Evolutionary conservation across 2,329 filamentous ascomycete species (phyloP).

Genomic region (Cercospora sesami): DNA sequence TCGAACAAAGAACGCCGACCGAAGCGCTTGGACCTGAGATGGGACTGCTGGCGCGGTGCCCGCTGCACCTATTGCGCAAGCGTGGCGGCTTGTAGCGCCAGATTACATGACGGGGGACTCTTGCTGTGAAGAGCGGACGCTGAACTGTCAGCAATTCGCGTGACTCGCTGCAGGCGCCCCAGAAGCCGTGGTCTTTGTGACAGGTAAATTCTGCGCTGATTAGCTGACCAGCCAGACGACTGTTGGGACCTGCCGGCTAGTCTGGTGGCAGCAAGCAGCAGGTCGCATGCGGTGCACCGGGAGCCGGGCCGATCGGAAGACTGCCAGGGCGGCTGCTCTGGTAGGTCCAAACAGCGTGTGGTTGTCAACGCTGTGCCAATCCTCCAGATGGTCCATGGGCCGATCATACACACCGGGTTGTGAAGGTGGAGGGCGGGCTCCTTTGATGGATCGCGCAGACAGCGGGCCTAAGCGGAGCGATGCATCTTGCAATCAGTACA

Average conservation of each 20-base stretch:
- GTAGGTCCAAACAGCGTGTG: constrained; percentile 30
- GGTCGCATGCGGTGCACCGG: constrained; percentile 35
- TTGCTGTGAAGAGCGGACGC: constrained; percentile 17
- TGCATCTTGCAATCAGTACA: constrained; percentile 22
- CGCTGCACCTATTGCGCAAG: constrained; percentile 35
- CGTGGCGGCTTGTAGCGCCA: constrained; percentile 28
- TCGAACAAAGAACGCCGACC: constrained; percentile 17
- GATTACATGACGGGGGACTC: constrained; percentile 12
- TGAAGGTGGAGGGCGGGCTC: constrained; percentile 29
- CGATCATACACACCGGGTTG: constrained; percentile 36
- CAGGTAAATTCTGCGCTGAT: constrained; percentile 30
- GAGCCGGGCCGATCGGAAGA: constrained; percentile 36
- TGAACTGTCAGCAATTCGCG: constrained; percentile 37
- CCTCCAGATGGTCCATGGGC: constrained; percentile 30
- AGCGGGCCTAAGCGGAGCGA: constrained; percentile 28
- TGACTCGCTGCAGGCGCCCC: constrained; percentile 32
- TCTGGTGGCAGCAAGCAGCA: constrained; percentile 27
- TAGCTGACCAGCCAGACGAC: constrained; percentile 24
- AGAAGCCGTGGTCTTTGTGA: constrained; percentile 34
- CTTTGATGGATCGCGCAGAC: constrained; percentile 30
- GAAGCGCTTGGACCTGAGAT: constrained; percentile 18
- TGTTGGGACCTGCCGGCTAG: constrained; percentile 31
- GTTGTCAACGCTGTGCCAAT: constrained; percentile 32
- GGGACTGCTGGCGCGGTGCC: constrained; percentile 21
- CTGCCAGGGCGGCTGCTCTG: constrained; percentile 34